Evolutionary conservation across 768 basidiomycete species (phyloP).

Genomic region (Mycena polygramma): DNA sequence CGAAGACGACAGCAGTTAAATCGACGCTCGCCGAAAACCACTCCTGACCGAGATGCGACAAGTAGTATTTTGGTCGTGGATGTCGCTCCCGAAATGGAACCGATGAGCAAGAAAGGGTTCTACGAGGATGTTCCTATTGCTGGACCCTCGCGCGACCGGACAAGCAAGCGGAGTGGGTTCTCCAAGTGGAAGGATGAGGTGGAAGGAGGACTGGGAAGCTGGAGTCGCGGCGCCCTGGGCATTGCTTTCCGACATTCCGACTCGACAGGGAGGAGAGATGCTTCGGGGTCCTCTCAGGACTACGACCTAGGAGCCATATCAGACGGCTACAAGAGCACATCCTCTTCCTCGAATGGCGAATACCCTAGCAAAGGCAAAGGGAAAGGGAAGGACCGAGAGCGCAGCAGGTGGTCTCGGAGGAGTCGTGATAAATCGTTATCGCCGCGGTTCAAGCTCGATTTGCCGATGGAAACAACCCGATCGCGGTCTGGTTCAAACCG

Average conservation of each 20-base stretch:
- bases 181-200: conserved; percentile 59
- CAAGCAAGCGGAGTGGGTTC: conserved; percentile 55
- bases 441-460: conserved; percentile 46
- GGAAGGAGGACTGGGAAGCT: conserved; percentile 48
- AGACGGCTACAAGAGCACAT: conserved; percentile 42
- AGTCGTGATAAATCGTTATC: conserved; percentile 32
- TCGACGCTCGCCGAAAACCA: conserved; percentile 28
- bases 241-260: conserved; percentile 59
- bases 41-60: conserved; percentile 39
- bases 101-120: conserved; percentile 13
- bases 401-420: conserved; percentile 51
- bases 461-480: conserved; percentile 46
- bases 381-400: conserved; percentile 55
- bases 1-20: conserved; percentile 44
- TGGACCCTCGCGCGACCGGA: conserved; percentile 39
- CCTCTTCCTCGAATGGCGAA: conserved; percentile 44
- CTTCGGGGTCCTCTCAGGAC: conserved; percentile 37
- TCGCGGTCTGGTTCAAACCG: conserved; percentile 37
- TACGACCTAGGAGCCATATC: conserved; percentile 44
- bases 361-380: conserved; percentile 50
- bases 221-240: conserved; percentile 48
- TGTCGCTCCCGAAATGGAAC: conserved; percentile 29
- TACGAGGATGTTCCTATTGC: conserved; percentile 24
- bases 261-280: conserved; percentile 39
- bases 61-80: conserved; percentile 36